Conservation (phyloP, 2,329 filamentous ascomycete genomes). For the Alternaria viburni region DNA sequence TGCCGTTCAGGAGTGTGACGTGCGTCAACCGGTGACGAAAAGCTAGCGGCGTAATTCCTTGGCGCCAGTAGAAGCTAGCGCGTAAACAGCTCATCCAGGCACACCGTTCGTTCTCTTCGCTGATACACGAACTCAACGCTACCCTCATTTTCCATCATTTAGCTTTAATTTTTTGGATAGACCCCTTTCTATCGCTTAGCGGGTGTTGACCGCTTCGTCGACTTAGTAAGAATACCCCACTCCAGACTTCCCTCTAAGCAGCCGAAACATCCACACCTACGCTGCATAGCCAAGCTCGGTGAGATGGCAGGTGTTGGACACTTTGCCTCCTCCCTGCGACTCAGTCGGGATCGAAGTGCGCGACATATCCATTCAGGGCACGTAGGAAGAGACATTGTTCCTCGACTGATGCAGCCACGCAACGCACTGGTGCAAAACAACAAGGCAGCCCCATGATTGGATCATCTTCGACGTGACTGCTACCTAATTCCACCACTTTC, state of each 20-base stretch:
- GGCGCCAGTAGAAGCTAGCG: neutral
- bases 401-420: neutral
- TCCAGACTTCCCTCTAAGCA: constrained; percentile 17
- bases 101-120: constrained; percentile 20
- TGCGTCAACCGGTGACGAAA: neutral
- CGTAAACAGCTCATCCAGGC: constrained; percentile 18
- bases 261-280: constrained; percentile 14
- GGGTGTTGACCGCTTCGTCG: constrained; percentile 28
- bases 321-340: constrained; percentile 11
- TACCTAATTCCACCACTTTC: neutral
- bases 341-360: constrained; percentile 15
- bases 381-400: constrained; percentile 4
- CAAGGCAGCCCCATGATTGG: constrained; percentile 12
- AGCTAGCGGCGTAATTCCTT: neutral
- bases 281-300: constrained; percentile 14
- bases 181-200: constrained; percentile 12
- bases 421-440: constrained; percentile 11
- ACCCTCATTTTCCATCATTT: constrained; percentile 9
- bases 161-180: constrained; percentile 19
- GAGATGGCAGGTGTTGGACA: constrained; percentile 28
- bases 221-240: constrained; percentile 32
- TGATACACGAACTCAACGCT: constrained; percentile 14
- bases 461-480: constrained; percentile 3
- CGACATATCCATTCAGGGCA: neutral
- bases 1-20: neutral